Percentiles rank a stretch among this genome's conserved stretches.
These are phyloP conservation scores for Metschnikowia hibisci DNA, from an alignment of 805 yeast genomes.

Conservation along the genomic window DNA sequence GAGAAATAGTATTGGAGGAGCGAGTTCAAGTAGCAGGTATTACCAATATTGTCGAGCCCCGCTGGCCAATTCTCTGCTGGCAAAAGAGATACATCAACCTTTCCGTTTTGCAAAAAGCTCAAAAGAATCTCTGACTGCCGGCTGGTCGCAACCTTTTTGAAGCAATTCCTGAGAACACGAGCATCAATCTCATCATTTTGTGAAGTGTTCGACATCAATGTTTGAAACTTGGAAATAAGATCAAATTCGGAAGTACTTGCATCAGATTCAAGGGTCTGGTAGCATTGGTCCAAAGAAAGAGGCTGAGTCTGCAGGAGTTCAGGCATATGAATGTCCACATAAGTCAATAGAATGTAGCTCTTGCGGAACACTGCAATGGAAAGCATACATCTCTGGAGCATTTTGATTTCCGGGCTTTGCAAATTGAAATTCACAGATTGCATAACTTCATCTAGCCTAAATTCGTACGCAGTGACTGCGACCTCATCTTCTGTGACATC, in stretches of 20 bases:
- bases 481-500: constrained; percentile 55
- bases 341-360: constrained; percentile 54
- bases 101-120: constrained; percentile 58
- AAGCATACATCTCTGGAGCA: constrained; percentile 52
- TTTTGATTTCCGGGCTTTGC: constrained; percentile 34
- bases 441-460: constrained; percentile 52
- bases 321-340: constrained; percentile 45
- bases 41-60: constrained; percentile 91
- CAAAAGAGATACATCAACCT: constrained; percentile 52
- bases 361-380: constrained; percentile 58
- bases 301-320: constrained; percentile 16
- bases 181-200: constrained; percentile 41
- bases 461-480: constrained; percentile 68
- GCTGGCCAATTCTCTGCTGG: constrained; percentile 78
- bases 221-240: constrained; percentile 50
- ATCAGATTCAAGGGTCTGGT: constrained; percentile 46
- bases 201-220: constrained; percentile 16
- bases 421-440: constrained; percentile 27
- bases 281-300: constrained; percentile 36
- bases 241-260: constrained; percentile 54
- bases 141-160: constrained; percentile 51
- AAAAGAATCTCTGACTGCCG: constrained; percentile 53
- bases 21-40: constrained; percentile 85
- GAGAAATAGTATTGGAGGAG: constrained; percentile 86
- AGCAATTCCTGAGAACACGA: constrained; percentile 51